phyloP scores from a whole-genome alignment of 306 rosid genomes.

The Corylus avellana region DNA sequence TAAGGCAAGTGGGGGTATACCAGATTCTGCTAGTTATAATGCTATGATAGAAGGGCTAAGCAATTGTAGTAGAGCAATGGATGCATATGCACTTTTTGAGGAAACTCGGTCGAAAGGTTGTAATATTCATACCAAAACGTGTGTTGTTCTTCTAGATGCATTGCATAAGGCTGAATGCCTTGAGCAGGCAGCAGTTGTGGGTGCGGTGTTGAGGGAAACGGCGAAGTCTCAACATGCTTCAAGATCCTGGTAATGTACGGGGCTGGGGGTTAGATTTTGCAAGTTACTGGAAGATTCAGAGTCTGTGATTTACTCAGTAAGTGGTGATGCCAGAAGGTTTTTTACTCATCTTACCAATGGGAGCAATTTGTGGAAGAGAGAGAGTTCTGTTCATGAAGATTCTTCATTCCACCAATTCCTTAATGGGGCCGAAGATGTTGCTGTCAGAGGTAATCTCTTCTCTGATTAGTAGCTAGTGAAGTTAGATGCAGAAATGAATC shows the following conservation, averaged over 20 bases:
- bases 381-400: not conserved
- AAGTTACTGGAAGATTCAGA: conserved; percentile 15
- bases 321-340: conserved; percentile 5
- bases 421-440: conserved; percentile 25
- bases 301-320: conserved; percentile 3
- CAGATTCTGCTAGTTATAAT: conserved; percentile 84
- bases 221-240: conserved; percentile 91
- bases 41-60: conserved; percentile 89
- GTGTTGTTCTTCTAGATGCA: conserved; percentile 83
- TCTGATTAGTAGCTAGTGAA: conserved; percentile 5
- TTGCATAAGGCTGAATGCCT: conserved; percentile 88
- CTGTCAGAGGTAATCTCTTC: conserved; percentile 28
- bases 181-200: conserved; percentile 92
- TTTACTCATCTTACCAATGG: not conserved
- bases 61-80: conserved; percentile 68
- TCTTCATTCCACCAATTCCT: conserved; percentile 21
- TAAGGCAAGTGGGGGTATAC: conserved; percentile 68
- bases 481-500: conserved; percentile 1
- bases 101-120: conserved; percentile 81
- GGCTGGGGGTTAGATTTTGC: not conserved
- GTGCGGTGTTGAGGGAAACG: conserved; percentile 78
- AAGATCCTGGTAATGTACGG: conserved; percentile 52
- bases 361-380: conserved; percentile 6
- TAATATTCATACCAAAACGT: conserved; percentile 69
- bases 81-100: conserved; percentile 83